These are phyloP conservation scores for Dactylonectria macrodidyma DNA, from an alignment of 2,329 filamentous ascomycete species.

Conservation along the genomic window DNA sequence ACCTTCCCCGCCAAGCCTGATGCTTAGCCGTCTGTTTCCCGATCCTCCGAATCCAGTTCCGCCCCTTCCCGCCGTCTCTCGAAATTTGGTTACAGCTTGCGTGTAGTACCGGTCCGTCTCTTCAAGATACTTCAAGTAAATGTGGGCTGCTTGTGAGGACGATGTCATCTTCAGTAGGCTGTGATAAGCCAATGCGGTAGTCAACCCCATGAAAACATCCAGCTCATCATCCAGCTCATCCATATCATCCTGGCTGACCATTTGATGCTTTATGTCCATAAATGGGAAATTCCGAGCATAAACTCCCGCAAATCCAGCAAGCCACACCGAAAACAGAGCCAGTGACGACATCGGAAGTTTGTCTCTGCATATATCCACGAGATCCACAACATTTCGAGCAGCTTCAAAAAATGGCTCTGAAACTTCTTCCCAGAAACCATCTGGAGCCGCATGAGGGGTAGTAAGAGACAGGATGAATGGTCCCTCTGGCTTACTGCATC, in stretches of 20 bases:
- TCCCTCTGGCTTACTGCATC: slow-evolving; percentile 63
- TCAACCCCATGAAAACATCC: slow-evolving; percentile 21
- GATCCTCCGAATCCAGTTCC: slow-evolving; percentile 7
- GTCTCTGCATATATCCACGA: slow-evolving; percentile 74
- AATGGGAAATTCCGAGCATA: slow-evolving; percentile 78
- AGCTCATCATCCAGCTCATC: slow-evolving; percentile 11
- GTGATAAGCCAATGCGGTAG: slow-evolving; percentile 34
- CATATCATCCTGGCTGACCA: slow-evolving; percentile 20
- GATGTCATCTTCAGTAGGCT: slow-evolving; percentile 32
- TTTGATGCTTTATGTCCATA: slow-evolving; percentile 70
- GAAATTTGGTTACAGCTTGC: slow-evolving; percentile 19
- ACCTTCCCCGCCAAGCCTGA: slow-evolving; percentile 33
- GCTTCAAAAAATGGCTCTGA: slow-evolving; percentile 75
- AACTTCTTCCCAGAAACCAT: slow-evolving; percentile 74
- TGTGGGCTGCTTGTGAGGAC: slow-evolving; percentile 36
- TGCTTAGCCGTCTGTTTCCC: slow-evolving; percentile 29
- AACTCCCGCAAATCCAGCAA: slow-evolving; percentile 75
- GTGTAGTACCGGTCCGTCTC: slow-evolving; percentile 32
- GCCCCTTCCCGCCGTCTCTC: slow-evolving; percentile 4
- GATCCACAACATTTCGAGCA: slow-evolving; percentile 74
- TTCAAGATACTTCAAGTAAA: slow-evolving; percentile 36
- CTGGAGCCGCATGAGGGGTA: slow-evolving; percentile 23
- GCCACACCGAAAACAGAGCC: slow-evolving; percentile 77
- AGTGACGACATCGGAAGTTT: slow-evolving; percentile 78
- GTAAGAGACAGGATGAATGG: slow-evolving; percentile 65